phyloP scores from a whole-genome alignment of 2,329 filamentous ascomycete species.

The Claviceps sp. region DNA sequence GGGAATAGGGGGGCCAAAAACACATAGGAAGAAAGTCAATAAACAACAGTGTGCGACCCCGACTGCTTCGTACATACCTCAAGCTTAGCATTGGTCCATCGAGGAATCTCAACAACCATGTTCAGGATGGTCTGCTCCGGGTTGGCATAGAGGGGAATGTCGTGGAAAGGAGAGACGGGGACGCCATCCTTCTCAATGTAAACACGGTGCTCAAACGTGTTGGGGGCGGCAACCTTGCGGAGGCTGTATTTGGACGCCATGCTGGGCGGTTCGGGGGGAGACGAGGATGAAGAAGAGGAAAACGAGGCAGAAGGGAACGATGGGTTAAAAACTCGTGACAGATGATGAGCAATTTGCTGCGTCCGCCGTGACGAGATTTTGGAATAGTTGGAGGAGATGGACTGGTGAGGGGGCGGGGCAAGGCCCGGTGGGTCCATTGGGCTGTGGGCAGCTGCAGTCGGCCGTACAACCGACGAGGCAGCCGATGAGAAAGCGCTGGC shows the following conservation, averaged over 20 bases:
- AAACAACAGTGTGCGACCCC: background rate
- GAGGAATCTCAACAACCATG: conserved; percentile 98
- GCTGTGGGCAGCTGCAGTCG: too few species aligned
- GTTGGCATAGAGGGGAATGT: conserved; percentile 96
- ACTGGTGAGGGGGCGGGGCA: conserved; percentile 24
- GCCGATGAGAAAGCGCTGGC: too few species aligned
- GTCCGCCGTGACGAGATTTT: conserved; percentile 36
- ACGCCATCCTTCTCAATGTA: conserved; percentile 97
- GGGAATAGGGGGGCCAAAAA: background rate
- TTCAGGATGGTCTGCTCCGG: conserved; percentile 90
- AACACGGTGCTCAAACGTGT: conserved; percentile 94
- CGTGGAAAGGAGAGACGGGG: conserved; percentile 91
- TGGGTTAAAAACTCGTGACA: conserved; percentile 20
- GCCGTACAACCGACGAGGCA: too few species aligned
- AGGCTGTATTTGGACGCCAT: conserved; percentile 58
- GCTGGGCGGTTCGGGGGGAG: conserved; percentile 12
- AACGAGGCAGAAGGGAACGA: conserved; percentile 8
- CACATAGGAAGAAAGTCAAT: background rate
- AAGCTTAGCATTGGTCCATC: conserved; percentile 99
- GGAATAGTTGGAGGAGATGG: conserved; percentile 15
- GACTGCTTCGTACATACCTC: conserved; percentile 52
- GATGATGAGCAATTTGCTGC: conserved; percentile 41
- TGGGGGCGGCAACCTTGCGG: conserved; percentile 77
- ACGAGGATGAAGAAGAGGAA: conserved; percentile 11
- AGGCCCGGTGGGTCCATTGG: conserved; percentile 12